Base-by-base conservation (phyloP, 306 rosid genomes). In the Fagus sylvatica region DNA sequence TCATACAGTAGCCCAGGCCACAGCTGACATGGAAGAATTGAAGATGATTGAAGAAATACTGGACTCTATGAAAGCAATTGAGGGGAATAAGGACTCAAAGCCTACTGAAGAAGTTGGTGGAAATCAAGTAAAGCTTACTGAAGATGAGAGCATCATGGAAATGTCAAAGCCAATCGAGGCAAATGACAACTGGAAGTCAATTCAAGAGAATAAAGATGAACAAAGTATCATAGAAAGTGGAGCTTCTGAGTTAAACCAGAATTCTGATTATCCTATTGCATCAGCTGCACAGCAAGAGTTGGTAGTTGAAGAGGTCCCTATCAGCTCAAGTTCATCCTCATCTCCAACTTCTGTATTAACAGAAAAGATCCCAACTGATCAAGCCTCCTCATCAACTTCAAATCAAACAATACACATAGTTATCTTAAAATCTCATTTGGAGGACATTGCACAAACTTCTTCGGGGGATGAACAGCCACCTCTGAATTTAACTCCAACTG, bases 311-410 rank as follows among this genome's bases (percentile, higher is more conserved):
- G 88, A 77, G 10, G 79, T 70, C 22, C 75, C 82, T 17, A 41
- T 39, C 13, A 54, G 56, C 73, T 78, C 85, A 55, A 57, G 75
- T 73, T 48, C 91, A 65, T 80, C 88, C 28, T 82, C 84, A 34
- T 86, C 93, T 40, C 93, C 89, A 33, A 85, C 79, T 34, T 84
- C 86, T 19, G 75, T 83, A 12, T 62, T 82, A 71, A 73, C 76
- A 51, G 84, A 83, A 57, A 73, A 78, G 17, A 67, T 53, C 19
- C 4, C 33, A 1, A 13, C 1, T 69, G 81, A 86, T 33, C 85
- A 78, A 11, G 54, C 49, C 49, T 57, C 83, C 11, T 72, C 84
- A n/a, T 76, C 83, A 34, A 17, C 46, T 73, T 78, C 32, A 60
- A 75, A 66, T 75, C 84, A 76, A 64, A 69, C 36, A 48, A 41